These are phyloP conservation scores for Stereocaulon alpinum DNA, from an alignment of 495 filamentous ascomycete species.

Conservation along the genomic window DNA sequence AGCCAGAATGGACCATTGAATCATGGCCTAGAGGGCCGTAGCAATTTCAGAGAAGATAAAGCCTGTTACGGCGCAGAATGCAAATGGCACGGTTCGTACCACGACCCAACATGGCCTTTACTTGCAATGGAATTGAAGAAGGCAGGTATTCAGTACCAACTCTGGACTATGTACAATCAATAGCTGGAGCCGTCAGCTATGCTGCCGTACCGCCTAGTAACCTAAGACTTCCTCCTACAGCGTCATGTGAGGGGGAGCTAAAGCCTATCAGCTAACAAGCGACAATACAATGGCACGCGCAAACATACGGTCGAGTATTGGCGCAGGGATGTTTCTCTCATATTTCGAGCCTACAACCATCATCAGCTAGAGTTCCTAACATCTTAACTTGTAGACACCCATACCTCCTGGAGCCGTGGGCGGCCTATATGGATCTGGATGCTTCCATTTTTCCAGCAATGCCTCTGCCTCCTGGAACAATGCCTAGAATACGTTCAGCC, in stretches of 20 bases:
- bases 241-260: constrained; percentile 40
- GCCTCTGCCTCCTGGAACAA: constrained; percentile 80
- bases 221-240: constrained; percentile 12
- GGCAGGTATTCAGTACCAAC: background rate
- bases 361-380: constrained; percentile 19
- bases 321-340: constrained; percentile 81
- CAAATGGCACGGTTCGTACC: no score
- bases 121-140: background rate
- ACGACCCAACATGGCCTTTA: background rate
- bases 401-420: constrained; percentile 91
- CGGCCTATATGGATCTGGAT: constrained; percentile 81
- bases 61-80: no score
- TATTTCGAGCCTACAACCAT: constrained; percentile 71
- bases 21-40: no score
- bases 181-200: background rate
- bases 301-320: constrained; percentile 66
- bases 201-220: background rate
- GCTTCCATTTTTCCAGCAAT: constrained; percentile 86
- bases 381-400: constrained; percentile 20
- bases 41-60: no score
- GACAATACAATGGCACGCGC: background rate
- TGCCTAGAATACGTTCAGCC: constrained; percentile 37
- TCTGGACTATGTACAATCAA: background rate
- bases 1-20: no score
- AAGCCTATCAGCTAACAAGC: constrained; percentile 5